Evolutionary conservation across 495 filamentous ascomycete genomes (phyloP), one percentile per base, ranked within the genome.

Genomic region (Glonium stellatum): DNA sequence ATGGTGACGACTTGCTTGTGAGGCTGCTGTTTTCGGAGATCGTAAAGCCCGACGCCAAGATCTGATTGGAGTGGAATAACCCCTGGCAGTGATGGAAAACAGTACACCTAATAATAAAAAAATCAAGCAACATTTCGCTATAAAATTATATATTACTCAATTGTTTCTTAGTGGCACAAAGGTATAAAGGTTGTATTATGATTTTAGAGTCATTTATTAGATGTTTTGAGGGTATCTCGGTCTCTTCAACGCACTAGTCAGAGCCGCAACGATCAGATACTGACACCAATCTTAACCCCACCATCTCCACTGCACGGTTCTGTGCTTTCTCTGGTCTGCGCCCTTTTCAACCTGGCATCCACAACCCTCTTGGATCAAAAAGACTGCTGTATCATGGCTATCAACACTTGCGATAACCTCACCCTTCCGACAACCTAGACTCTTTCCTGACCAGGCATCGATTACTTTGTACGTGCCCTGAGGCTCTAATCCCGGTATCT

Each of bases 361-460:
- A 53, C 74, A 78, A 13, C 53, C 37, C 18, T 61, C 71, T 49
- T 69, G 69, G 22, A 79, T 66, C 60, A 78, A 63, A 36, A 79
- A 68, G 37, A 72, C 79, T 6, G 75, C 76, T 5, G 74, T 78
- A 72, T 82, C 80, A 72, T 84, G 79, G 11, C 69, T 69, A 41
- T 66, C 68, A 47, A 83, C 64, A 42, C 69, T 55, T 1, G 69
- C 64, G 13, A 65, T 68, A 52, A 78, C 70, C 47, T 72, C 52
- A 1, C 67, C 65, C 51, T 72, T 60, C 6, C 78, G 69, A 68
- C 76, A 82, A 21, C 76, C 82, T 68, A 78, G 68, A 47, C 74
- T 63, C 68, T 75, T 67, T 0, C 77, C 79, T 6, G 75, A 78
- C 82, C 82, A 85, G 19, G 75, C 75, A 75, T 85, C 76, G 36